Conservation (phyloP, 306 rosid genomes). For the Macrotyloma uniflorum region DNA sequence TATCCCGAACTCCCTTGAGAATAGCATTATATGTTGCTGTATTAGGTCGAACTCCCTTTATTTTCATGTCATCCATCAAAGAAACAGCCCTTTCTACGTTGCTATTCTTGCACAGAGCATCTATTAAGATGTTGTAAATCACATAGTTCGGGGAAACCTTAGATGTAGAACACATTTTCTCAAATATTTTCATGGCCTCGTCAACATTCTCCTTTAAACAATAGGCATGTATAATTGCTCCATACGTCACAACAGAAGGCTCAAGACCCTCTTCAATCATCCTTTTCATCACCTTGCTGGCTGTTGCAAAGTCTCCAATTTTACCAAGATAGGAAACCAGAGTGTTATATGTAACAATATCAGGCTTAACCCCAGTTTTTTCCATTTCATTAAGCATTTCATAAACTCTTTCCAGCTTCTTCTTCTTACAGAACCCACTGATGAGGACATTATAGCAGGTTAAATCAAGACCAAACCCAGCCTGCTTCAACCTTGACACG, state of each 20-base stretch:
- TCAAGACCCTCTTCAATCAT: conserved; percentile 58
- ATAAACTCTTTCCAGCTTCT: conserved; percentile 57
- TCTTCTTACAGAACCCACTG: conserved; percentile 73
- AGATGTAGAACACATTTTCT: conserved; percentile 54
- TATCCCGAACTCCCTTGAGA: conserved; percentile 57
- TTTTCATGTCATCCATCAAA: conserved; percentile 67
- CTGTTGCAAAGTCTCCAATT: conserved; percentile 55
- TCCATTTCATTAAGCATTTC: conserved; percentile 74
- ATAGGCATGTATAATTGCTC: conserved; percentile 72
- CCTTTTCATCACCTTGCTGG: conserved; percentile 53
- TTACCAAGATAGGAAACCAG: conserved; percentile 65
- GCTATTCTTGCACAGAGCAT: conserved; percentile 63
- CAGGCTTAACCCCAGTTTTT: conserved; percentile 59
- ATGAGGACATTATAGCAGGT: conserved; percentile 67
- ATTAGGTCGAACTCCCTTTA: conserved; percentile 59
- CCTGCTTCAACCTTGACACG: conserved; percentile 66
- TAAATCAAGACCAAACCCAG: conserved; percentile 66
- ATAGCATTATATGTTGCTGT: conserved; percentile 67
- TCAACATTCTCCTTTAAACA: conserved; percentile 55
- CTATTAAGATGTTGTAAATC: conserved; percentile 66
- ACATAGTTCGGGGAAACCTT: conserved; percentile 67
- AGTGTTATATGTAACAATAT: conserved; percentile 75
- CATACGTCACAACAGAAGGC: conserved; percentile 74
- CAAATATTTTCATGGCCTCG: conserved; percentile 66
- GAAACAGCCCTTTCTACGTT: conserved; percentile 56